Conservation (phyloP, 2,329 filamentous ascomycete genomes). For the Penicillium sumatraense region DNA sequence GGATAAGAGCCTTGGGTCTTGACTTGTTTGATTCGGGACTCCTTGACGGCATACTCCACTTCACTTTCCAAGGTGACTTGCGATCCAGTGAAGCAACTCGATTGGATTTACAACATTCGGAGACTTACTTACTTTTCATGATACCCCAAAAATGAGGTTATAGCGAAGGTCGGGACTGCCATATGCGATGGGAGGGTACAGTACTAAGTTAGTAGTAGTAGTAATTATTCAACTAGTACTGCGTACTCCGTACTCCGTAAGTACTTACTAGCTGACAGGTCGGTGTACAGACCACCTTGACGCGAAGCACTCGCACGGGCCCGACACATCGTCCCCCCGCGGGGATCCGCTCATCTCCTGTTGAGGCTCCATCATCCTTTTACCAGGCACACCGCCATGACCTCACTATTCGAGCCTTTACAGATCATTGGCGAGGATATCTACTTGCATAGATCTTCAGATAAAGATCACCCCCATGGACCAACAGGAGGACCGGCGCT, state of each 20-base stretch:
- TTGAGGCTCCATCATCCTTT: constrained; percentile 5
- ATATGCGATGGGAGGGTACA: no score
- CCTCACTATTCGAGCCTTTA: constrained; percentile 12
- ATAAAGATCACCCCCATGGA: not conserved
- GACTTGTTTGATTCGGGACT: not conserved
- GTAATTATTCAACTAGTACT: no score
- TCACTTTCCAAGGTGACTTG: not conserved
- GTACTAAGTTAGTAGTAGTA: no score
- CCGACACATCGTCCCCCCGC: not conserved
- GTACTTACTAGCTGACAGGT: no score
- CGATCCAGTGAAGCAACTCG: not conserved
- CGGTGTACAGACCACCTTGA: no score
- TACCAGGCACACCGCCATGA: constrained; percentile 11
- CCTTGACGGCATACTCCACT: not conserved
- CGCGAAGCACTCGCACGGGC: constrained; percentile 1
- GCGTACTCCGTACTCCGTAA: no score
- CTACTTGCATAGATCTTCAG: constrained; percentile 18
- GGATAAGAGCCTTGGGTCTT: not conserved
- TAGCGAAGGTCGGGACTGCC: no score
- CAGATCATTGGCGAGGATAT: constrained; percentile 17
- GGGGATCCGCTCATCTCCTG: not conserved
- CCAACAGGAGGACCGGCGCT: constrained; percentile 7
- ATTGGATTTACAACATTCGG: no score
- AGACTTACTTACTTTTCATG: not conserved
- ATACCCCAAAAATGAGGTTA: not conserved